Base-by-base conservation (phyloP, 2,329 filamentous ascomycete species). In the Penicillium sp. region DNA sequence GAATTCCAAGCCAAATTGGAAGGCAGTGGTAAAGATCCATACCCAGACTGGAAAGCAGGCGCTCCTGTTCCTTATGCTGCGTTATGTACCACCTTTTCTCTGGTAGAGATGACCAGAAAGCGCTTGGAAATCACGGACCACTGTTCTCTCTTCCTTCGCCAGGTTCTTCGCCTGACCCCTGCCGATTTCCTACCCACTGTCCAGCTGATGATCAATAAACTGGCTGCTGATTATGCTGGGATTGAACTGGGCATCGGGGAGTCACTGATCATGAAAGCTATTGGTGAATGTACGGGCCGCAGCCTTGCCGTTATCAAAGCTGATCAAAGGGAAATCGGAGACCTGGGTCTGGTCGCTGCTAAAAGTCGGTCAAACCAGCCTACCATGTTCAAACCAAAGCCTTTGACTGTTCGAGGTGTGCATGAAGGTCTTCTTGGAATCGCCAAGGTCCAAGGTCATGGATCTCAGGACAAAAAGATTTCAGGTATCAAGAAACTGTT, bases 191-290 rank as follows among this genome's bases (percentile, higher is more conserved):
- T 97, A 2, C 87, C 92, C 0, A 96, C 91, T 0, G 87, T 97
- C 25, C 82, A 96, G 61, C 84, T 99, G 31, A 97, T 99, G 94
- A 90, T 96, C 74, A 97, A 97, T 77, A 97, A 97, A 74, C 85
- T 99, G 27, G 94, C 94, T 2, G 93, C 94, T 3, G 94, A 99
- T 70, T 99, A 97, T 73, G 89, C 92, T 43, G 94, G 94, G 21
- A 92, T 99, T 61, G 94, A 99, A 75, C 82, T 99, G 31, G 94
- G 94, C n/a, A 99, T 99, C 66, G 94, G 94, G 55, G 94, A 99
- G 76, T 97, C 93, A 0, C 77, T 99, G 29, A 97, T 99, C 68
- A 97, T 97, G 92, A 99, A 97, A 74, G 91, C 94, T 5, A 96
- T 99, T 69, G 93, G 93, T 11, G 93, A 97, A 77, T 89, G 88